These are phyloP conservation scores for Mycena galopus DNA, from an alignment of 768 basidiomycete genomes.

Conservation along the genomic window DNA sequence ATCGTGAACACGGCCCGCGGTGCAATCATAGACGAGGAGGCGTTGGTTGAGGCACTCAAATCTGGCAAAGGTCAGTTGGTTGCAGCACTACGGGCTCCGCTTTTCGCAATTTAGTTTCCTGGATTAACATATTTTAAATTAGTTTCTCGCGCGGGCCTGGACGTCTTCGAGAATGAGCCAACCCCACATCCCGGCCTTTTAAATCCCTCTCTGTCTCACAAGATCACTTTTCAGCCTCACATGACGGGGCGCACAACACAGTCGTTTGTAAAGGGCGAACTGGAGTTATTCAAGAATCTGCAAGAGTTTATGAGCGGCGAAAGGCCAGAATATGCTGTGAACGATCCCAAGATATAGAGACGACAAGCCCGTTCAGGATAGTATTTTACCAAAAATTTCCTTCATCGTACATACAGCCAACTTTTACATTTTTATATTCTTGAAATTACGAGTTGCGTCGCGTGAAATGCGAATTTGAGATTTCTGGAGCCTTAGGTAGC, in stretches of 20 bases:
- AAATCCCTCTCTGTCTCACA: slow-evolving; percentile 28
- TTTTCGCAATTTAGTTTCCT: no score
- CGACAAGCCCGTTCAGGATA: neutral
- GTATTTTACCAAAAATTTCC: no score
- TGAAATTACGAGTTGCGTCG: no score
- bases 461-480: neutral
- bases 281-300: slow-evolving; percentile 27
- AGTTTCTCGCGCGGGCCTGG: slow-evolving; percentile 36
- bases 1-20: slow-evolving; percentile 66
- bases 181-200: slow-evolving; percentile 34
- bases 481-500: neutral
- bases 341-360: slow-evolving; percentile 1
- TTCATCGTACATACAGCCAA: no score
- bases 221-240: slow-evolving; percentile 31
- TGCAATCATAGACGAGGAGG: slow-evolving; percentile 62
- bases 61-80: slow-evolving; percentile 44
- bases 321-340: slow-evolving; percentile 12
- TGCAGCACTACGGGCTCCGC: no score
- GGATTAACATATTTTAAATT: neutral
- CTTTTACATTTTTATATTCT: no score
- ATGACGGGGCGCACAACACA: slow-evolving; percentile 20
- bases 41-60: slow-evolving; percentile 54
- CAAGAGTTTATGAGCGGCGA: slow-evolving; percentile 31
- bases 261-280: slow-evolving; percentile 23
- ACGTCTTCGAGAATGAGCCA: slow-evolving; percentile 38